Percentiles rank a stretch among this genome's conserved stretches.
These are phyloP conservation scores for Barbatosphaeria neglecta DNA, from an alignment of 495 filamentous ascomycete species.

Conservation along the genomic window DNA sequence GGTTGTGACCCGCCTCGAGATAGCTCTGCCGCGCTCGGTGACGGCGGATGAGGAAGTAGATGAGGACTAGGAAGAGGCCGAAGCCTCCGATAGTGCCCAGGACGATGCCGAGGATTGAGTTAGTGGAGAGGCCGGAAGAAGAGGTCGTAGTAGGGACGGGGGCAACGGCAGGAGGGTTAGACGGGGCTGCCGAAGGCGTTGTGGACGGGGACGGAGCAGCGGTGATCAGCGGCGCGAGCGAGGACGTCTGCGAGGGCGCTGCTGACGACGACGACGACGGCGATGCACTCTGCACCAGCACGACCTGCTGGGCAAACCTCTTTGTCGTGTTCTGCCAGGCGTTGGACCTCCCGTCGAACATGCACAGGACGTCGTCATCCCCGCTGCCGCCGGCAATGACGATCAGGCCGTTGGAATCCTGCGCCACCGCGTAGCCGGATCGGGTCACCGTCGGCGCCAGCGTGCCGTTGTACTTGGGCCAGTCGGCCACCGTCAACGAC, in stretches of 20 bases:
- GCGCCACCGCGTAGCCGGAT: conserved; percentile 30
- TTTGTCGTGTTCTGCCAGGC: conserved; percentile 67
- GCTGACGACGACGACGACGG: conserved; percentile 25
- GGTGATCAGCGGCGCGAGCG: background rate
- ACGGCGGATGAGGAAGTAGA: conserved; percentile 59
- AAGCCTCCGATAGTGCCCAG: conserved; percentile 68
- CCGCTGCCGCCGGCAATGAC: conserved; percentile 67
- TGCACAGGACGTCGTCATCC: conserved; percentile 47
- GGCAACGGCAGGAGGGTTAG: conserved; percentile 19
- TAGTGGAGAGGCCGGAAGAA: conserved; percentile 10
- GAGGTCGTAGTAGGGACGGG: conserved; percentile 24
- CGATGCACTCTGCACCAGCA: conserved; percentile 21
- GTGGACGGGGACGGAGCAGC: conserved; percentile 27
- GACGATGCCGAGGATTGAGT: conserved; percentile 60
- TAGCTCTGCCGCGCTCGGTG: conserved; percentile 33
- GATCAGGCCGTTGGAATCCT: conserved; percentile 47
- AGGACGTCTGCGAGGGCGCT: conserved; percentile 22
- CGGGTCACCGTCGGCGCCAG: conserved; percentile 52
- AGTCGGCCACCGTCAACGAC: conserved; percentile 42
- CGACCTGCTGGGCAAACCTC: conserved; percentile 41
- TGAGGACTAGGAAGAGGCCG: conserved; percentile 52
- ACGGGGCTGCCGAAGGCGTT: conserved; percentile 14
- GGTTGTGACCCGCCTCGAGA: conserved; percentile 31
- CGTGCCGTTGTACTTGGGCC: conserved; percentile 68
- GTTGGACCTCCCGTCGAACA: conserved; percentile 74